A percentile compares a stretch with the other conserved stretches of the same genome.
These are phyloP conservation scores for Lactifluus rugatus DNA, from an alignment of 768 basidiomycete genomes.

Conservation along the genomic window DNA sequence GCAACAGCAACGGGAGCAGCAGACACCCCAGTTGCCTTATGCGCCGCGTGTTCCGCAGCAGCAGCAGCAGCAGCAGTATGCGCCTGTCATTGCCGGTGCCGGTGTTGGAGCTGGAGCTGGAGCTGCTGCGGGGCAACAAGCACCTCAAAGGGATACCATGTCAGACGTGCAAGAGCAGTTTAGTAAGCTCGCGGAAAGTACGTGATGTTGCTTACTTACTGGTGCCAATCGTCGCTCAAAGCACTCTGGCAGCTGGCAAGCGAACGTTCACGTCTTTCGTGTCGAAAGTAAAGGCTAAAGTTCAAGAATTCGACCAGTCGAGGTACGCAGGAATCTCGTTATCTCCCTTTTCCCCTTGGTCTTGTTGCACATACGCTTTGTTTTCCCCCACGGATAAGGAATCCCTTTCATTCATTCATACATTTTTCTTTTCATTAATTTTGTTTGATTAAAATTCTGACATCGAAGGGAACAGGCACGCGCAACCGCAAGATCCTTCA, in stretches of 20 bases:
- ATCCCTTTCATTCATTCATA: no score
- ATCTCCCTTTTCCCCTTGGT: not conserved
- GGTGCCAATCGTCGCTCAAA: not conserved
- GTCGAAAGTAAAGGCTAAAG: conserved; percentile 74
- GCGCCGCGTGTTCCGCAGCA: not conserved
- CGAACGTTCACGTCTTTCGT: conserved; percentile 65
- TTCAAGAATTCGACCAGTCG: conserved; percentile 66
- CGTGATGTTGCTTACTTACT: no score
- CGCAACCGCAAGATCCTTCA: not conserved
- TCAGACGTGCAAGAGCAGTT: conserved; percentile 67
- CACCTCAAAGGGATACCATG: conserved; percentile 41
- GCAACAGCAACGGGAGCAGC: conserved; percentile 14
- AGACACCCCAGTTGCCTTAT: conserved; percentile 9
- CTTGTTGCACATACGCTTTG: no score
- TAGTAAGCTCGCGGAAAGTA: conserved; percentile 69
- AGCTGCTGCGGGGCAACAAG: conserved; percentile 17
- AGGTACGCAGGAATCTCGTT: conserved; percentile 23
- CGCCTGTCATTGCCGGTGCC: no score
- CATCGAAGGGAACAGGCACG: not conserved
- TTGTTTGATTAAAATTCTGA: no score
- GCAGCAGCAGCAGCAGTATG: no score
- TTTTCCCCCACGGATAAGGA: no score
- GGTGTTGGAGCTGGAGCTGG: not conserved
- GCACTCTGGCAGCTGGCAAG: conserved; percentile 40
- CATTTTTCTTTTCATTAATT: no score